Evolutionary conservation across 2,329 filamentous ascomycete species (phyloP), one percentile per base, ranked within the genome.

Genomic region (Fonsecaea pedrosoi): DNA sequence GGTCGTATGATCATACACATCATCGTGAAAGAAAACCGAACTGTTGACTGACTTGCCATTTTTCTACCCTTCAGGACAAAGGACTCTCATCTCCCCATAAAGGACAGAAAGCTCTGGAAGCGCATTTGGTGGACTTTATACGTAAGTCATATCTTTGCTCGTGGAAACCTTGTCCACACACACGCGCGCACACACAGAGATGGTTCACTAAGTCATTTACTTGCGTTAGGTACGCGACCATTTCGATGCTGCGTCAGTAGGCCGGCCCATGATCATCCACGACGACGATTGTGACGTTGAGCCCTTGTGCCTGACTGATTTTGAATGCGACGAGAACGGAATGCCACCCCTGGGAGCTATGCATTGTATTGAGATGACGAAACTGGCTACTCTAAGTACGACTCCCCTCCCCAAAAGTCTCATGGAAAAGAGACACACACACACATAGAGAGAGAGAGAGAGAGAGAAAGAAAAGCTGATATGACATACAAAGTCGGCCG

Each of bases 1-100:
- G 94, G 74, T 96, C 86, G 86, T 86, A 74, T 60, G 65, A 54
- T 53, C 64, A 53, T 21, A 58, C 62, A 50, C 57, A 42, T 25
- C 57, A 53, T 10, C 37, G 30, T 18, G 34, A 12, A 54, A 37
- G 34, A 73, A 34, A 71, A 61, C 45, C 30, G 30, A 69, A 75
- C 56, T 74, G 45, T 65, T 21, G 5, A 62, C 57, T 38, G 35
- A 38, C 35, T 38, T 13, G 35, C 3, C 9, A 37, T 13, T 13
- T 25, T 25, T 25, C 6, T 38, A 38, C 35, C 3, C 35, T 38
- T 30, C 30, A 66, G 64, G 30, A 66, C 64, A 9, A 62, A 62
- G 15, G 10, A 62, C 53, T 66, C 64, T 6, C 53, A 62, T 32
- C 25, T 66, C 34, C 37, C 54, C 25, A 53, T 37, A 40, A 62